phyloP scores from a whole-genome alignment of 2,329 filamentous ascomycete genomes.

The Neurospora crassa region DNA sequence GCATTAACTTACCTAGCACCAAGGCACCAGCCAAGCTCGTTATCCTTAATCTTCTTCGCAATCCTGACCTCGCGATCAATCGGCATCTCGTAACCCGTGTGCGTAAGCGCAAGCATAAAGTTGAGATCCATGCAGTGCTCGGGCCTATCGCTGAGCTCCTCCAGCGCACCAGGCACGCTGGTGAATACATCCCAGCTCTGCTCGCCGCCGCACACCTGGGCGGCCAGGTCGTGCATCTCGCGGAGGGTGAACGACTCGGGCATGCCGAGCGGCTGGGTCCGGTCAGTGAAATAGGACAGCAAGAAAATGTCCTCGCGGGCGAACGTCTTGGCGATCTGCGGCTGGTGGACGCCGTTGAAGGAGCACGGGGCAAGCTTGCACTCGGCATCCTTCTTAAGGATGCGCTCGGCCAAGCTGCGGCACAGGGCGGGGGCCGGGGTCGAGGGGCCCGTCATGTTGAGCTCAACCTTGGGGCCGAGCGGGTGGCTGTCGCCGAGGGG shows the following conservation, averaged over 20 bases:
- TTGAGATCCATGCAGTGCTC: slow-evolving; percentile 93
- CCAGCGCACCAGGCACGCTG: slow-evolving; percentile 64
- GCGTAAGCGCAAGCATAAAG: slow-evolving; percentile 88
- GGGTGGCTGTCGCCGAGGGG: slow-evolving; percentile 56
- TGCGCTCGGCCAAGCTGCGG: slow-evolving; percentile 81
- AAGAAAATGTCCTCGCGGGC: slow-evolving; percentile 86
- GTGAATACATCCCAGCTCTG: slow-evolving; percentile 71
- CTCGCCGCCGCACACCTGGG: slow-evolving; percentile 75
- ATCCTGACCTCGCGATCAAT: slow-evolving; percentile 94
- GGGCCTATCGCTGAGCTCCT: slow-evolving; percentile 71
- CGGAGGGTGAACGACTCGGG: slow-evolving; percentile 91
- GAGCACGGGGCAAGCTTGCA: slow-evolving; percentile 88
- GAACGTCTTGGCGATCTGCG: slow-evolving; percentile 85
- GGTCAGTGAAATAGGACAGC: slow-evolving; percentile 97
- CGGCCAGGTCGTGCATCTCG: slow-evolving; percentile 78
- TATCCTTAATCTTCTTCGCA: slow-evolving; percentile 96
- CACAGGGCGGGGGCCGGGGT: slow-evolving; percentile 74
- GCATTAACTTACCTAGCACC: slow-evolving; percentile 64
- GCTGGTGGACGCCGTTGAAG: slow-evolving; percentile 96
- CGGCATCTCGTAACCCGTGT: slow-evolving; percentile 97
- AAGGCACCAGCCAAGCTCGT: slow-evolving; percentile 95
- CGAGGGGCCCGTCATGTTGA: slow-evolving; percentile 83
- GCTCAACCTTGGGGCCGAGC: slow-evolving; percentile 52
- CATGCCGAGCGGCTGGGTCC: slow-evolving; percentile 89
- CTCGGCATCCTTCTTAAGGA: slow-evolving; percentile 73